Evolutionary conservation across 75 land plant species (phyloP).

Genomic region (Chamaecyparis obtusa): DNA sequence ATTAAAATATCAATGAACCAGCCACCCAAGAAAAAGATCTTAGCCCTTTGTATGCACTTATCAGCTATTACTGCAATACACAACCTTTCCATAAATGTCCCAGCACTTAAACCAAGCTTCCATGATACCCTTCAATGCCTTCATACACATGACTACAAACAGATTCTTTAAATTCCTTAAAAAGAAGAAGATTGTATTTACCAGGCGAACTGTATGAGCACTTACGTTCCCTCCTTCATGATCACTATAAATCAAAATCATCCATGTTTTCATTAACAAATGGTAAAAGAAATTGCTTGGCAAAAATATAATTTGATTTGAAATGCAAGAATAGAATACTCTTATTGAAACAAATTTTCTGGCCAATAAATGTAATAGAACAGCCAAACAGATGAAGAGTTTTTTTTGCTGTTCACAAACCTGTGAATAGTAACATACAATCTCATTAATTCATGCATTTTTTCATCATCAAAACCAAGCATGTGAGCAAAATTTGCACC

Average conservation of each 20-base stretch:
- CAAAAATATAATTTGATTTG: background rate
- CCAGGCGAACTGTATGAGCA: conserved; percentile 94
- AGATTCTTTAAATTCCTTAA: background rate
- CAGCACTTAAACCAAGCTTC: background rate
- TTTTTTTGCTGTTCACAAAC: conserved; percentile 25
- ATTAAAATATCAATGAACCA: background rate
- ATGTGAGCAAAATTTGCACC: conserved; percentile 97
- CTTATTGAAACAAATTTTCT: background rate
- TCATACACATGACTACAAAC: background rate
- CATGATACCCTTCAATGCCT: background rate
- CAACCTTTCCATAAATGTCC: background rate
- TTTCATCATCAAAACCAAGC: conserved; percentile 78
- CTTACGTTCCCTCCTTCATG: conserved; percentile 99
- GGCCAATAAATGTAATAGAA: background rate
- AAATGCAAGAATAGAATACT: background rate
- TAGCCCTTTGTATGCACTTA: background rate
- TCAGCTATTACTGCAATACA: background rate
- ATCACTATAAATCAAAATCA: conserved; percentile 62
- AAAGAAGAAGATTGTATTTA: conserved; percentile 28
- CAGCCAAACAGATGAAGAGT: conserved; percentile 1
- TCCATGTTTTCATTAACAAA: background rate
- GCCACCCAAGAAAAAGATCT: background rate
- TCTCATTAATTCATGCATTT: conserved; percentile 94
- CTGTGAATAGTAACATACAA: conserved; percentile 92
- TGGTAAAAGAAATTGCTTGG: background rate